These are phyloP conservation scores for Takakia lepidozioides DNA, from an alignment of 225 moss, liverwort and hornwort genomes.

Conservation along the genomic window DNA sequence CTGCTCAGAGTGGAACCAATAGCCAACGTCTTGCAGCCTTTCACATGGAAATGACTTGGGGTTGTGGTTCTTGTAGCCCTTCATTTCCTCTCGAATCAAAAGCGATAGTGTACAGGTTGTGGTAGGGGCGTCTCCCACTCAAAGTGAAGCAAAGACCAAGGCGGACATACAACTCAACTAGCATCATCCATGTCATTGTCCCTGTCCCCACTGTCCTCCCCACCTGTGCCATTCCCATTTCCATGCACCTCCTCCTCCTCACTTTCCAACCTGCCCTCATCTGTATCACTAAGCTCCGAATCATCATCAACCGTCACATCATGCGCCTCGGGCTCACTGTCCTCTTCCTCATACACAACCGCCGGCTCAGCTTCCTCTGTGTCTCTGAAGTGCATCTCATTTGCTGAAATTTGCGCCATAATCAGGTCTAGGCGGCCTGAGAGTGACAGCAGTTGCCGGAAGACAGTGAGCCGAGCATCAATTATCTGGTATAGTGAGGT, in stretches of 20 bases:
- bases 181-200: slow-evolving; percentile 1
- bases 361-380: slow-evolving; percentile 36
- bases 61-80: no score
- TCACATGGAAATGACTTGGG: no score
- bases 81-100: no score
- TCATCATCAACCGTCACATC: slow-evolving; percentile 55
- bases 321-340: slow-evolving; percentile 71
- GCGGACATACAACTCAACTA: slow-evolving; percentile 1
- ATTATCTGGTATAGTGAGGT: slow-evolving; percentile 68
- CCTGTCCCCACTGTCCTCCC: slow-evolving; percentile 17
- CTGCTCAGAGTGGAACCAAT: no score
- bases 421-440: slow-evolving; percentile 91
- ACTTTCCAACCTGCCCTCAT: slow-evolving; percentile 25
- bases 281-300: slow-evolving; percentile 30
- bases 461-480: slow-evolving; percentile 71
- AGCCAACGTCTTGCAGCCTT: no score
- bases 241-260: slow-evolving; percentile 41
- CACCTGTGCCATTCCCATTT: slow-evolving; percentile 38
- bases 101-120: no score
- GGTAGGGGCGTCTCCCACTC: no score
- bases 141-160: no score
- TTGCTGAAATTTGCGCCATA: slow-evolving; percentile 70
- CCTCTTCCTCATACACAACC: slow-evolving; percentile 86
- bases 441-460: slow-evolving; percentile 68
- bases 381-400: slow-evolving; percentile 24